Conservation (phyloP, 2,329 filamentous ascomycete genomes). For the Pseudogymnoascus sp. region DNA sequence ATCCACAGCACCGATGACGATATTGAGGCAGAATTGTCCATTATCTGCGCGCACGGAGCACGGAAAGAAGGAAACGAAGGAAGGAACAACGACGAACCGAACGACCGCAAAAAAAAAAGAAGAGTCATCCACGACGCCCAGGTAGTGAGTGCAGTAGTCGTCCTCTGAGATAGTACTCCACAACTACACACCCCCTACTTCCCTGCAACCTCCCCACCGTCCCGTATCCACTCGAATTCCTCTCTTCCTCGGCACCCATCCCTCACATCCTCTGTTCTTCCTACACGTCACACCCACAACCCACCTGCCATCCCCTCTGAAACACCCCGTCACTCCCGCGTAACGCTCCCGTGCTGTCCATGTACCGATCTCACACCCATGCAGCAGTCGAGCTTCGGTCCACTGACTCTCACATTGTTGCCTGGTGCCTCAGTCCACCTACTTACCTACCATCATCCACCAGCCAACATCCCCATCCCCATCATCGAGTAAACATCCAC, state of each 20-base stretch:
- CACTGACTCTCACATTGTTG: not conserved
- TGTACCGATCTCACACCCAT: not conserved
- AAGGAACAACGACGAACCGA: not conserved
- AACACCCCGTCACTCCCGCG: not conserved
- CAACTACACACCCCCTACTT: not conserved
- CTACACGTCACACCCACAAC: not conserved
- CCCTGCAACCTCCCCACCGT: not conserved
- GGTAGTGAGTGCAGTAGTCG: too few relatives aligned
- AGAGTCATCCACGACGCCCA: not conserved
- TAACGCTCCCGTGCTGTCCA: not conserved
- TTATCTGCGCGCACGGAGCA: not conserved
- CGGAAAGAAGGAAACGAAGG: not conserved
- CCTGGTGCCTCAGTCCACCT: not conserved
- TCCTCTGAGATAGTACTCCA: not conserved
- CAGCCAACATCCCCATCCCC: not conserved
- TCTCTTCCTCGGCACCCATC: too few relatives aligned
- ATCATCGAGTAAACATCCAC: not conserved
- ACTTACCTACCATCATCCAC: not conserved
- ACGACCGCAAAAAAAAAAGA: not conserved
- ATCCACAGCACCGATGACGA: not conserved
- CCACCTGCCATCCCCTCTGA: not conserved
- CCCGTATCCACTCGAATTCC: not conserved
- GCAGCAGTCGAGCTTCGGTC: not conserved
- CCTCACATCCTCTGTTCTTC: not conserved
- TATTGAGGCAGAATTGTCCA: not conserved